Evolutionary conservation across 768 basidiomycete genomes (phyloP).

Genomic region (Psilocybe cubensis): DNA sequence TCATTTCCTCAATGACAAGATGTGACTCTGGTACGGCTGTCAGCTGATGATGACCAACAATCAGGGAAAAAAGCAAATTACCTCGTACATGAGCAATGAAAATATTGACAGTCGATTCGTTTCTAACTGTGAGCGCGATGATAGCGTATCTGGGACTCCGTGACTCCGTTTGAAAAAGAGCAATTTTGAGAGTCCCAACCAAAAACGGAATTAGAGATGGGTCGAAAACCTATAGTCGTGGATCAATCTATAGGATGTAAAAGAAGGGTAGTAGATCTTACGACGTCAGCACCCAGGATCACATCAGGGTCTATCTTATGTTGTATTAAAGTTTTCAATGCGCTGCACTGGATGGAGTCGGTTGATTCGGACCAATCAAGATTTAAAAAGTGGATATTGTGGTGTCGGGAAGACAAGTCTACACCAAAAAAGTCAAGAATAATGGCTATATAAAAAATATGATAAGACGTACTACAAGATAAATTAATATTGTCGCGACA

Average conservation of each 20-base stretch:
- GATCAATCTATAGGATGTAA: neutral
- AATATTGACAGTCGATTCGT: slow-evolving; percentile 49
- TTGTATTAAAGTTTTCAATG: slow-evolving; percentile 37
- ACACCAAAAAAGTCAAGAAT: neutral
- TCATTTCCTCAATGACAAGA: slow-evolving; percentile 17
- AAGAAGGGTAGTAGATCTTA: slow-evolving; percentile 20
- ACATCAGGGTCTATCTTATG: slow-evolving; percentile 54
- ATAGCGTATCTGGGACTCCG: slow-evolving; percentile 32
- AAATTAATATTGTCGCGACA: slow-evolving; percentile 65
- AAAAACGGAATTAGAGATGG: slow-evolving; percentile 62
- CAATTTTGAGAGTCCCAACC: slow-evolving; percentile 49
- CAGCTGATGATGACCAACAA: neutral
- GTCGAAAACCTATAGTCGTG: slow-evolving; percentile 62
- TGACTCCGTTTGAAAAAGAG: slow-evolving; percentile 33
- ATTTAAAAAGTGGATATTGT: slow-evolving; percentile 43
- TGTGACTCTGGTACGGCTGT: slow-evolving; percentile 9
- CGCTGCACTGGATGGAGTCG: slow-evolving; percentile 27
- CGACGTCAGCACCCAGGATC: slow-evolving; percentile 75
- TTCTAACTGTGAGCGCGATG: slow-evolving; percentile 61
- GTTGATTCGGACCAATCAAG: slow-evolving; percentile 73
- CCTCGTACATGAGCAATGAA: slow-evolving; percentile 46
- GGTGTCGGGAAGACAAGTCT: slow-evolving; percentile 62
- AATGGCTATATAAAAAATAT: slow-evolving; percentile 26
- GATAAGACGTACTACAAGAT: slow-evolving; percentile 64
- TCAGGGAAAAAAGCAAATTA: slow-evolving; percentile 1